Conservation (phyloP, 129 eudicot species). For the Arctium minus region DNA sequence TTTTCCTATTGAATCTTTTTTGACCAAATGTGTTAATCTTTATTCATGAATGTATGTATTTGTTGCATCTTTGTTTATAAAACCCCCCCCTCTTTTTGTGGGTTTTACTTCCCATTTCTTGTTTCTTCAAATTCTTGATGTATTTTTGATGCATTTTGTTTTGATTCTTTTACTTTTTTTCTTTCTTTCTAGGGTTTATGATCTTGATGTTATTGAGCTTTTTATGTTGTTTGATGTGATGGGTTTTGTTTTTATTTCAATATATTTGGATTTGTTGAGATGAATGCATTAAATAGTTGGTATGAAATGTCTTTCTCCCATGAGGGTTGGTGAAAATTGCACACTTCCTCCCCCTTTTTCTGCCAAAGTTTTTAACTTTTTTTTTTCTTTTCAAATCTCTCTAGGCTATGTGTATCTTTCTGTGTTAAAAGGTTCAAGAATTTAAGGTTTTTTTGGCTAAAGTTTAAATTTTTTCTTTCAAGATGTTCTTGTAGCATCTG, state of each 20-base stretch:
- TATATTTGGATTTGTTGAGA: constrained; percentile 20
- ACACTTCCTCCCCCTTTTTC: constrained; percentile 30
- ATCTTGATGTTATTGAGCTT: constrained; percentile 4
- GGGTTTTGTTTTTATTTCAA: neutral
- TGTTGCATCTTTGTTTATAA: neutral
- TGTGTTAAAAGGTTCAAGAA: constrained; percentile 14
- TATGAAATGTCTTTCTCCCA: constrained; percentile 39
- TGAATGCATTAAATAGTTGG: constrained; percentile 27
- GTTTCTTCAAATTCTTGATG: neutral
- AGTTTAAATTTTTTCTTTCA: neutral
- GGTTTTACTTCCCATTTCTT: neutral
- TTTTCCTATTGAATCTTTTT: neutral
- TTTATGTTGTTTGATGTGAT: constrained; percentile 19
- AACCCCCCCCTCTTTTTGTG: no score
- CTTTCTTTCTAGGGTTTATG: neutral
- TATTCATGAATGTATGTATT: neutral
- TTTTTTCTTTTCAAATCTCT: neutral
- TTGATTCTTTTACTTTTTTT: neutral
- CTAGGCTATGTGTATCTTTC: constrained; percentile 10
- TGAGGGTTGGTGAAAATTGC: constrained; percentile 38
- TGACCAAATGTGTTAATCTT: no score
- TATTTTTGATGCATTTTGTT: neutral
- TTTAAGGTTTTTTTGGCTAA: constrained; percentile 17
- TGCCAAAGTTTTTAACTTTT: constrained; percentile 27
- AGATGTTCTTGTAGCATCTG: constrained; percentile 8